These are phyloP conservation scores for Aspergillus aculeatinus DNA, from an alignment of 2,329 filamentous ascomycete species.

Conservation along the genomic window DNA sequence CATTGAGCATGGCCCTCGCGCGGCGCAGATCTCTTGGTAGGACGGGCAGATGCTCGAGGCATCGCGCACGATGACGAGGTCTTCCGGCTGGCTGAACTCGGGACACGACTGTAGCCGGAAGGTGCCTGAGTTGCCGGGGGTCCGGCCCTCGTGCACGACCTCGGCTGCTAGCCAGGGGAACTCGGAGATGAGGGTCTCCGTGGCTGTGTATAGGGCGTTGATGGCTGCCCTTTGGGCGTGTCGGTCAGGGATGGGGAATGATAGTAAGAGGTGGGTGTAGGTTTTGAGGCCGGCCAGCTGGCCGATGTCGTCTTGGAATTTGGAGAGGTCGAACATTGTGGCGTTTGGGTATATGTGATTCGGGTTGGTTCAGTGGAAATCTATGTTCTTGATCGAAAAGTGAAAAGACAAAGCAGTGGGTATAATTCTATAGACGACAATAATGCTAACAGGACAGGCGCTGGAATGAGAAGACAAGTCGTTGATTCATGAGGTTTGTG, in stretches of 20 bases:
- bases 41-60: background rate
- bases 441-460: too few species aligned
- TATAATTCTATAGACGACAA: too few species aligned
- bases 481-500: too few species aligned
- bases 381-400: too few species aligned
- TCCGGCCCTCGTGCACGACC: background rate
- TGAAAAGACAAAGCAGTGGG: too few species aligned
- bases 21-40: background rate
- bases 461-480: too few species aligned
- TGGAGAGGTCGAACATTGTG: background rate
- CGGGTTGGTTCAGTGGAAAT: background rate
- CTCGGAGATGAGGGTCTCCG: background rate
- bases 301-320: conserved; percentile 8
- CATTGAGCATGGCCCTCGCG: conserved; percentile 26
- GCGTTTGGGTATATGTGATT: background rate
- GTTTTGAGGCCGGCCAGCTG: conserved; percentile 11
- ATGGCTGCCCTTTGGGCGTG: background rate
- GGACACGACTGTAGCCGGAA: background rate
- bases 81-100: background rate
- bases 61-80: background rate
- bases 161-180: background rate
- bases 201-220: background rate
- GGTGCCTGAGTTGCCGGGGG: background rate
- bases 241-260: conserved; percentile 7
- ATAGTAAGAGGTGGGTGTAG: conserved; percentile 7